Percentiles rank a stretch among this genome's conserved stretches.
These are phyloP conservation scores for Pseudodiploospora longispora DNA, from an alignment of 2,329 filamentous ascomycete genomes.

Conservation along the genomic window DNA sequence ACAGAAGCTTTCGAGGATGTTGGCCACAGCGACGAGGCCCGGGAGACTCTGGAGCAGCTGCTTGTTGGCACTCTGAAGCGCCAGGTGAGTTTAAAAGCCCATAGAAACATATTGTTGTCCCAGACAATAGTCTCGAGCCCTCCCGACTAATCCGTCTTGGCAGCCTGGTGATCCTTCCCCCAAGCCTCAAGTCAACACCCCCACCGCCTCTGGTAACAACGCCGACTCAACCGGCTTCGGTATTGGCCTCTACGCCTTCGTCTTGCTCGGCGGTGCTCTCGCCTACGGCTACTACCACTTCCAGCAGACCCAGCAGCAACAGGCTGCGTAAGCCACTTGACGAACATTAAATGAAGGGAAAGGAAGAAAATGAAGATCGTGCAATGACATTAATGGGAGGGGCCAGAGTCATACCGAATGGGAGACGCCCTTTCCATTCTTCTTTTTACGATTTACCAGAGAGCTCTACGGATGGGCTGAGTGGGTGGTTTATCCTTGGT, in stretches of 20 bases:
- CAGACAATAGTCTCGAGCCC: conserved; percentile 1
- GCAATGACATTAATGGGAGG: no score
- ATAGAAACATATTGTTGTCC: background rate
- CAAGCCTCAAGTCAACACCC: conserved; percentile 45
- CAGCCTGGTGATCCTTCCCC: conserved; percentile 73
- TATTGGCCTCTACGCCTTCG: conserved; percentile 70
- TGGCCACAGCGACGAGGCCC: conserved; percentile 96
- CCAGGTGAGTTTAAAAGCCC: conserved; percentile 46
- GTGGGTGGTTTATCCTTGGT: no score
- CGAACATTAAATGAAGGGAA: background rate
- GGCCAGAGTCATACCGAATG: no score
- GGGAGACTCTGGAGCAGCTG: conserved; percentile 79
- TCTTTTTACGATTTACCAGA: no score
- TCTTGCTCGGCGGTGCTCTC: conserved; percentile 67
- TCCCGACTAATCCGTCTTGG: background rate
- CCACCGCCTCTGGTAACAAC: conserved; percentile 41
- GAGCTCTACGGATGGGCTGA: no score
- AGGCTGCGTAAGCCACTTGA: conserved; percentile 10
- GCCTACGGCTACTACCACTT: conserved; percentile 85
- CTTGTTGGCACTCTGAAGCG: conserved; percentile 73
- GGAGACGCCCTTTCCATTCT: no score
- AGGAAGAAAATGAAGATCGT: no score
- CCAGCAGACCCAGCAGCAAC: conserved; percentile 50
- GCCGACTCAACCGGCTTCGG: conserved; percentile 52
- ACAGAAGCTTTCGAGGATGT: conserved; percentile 99